Conservation (phyloP, 352 stramenopile genomes). For the Pseudoperonospora humuli region DNA sequence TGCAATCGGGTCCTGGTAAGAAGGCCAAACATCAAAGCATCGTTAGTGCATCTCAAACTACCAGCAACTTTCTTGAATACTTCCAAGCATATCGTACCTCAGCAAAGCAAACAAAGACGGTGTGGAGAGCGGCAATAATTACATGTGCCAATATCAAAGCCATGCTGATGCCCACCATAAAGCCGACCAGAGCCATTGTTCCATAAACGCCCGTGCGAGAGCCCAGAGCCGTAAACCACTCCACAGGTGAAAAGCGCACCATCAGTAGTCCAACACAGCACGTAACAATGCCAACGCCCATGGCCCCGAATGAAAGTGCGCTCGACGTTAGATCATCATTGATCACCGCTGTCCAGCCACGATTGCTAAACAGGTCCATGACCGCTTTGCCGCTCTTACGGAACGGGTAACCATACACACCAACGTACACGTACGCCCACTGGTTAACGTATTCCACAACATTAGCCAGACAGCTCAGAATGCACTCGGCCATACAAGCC, state of each 20-base stretch:
- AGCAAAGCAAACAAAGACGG: constrained; percentile 83
- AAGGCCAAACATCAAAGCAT: constrained; percentile 1
- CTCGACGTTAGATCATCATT: constrained; percentile 84
- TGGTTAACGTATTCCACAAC: constrained; percentile 89
- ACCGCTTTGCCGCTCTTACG: constrained; percentile 79
- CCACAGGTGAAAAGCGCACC: constrained; percentile 49
- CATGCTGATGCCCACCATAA: constrained; percentile 78
- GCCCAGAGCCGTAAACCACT: constrained; percentile 54
- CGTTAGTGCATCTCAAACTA: constrained; percentile 1
- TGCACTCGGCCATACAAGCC: constrained; percentile 80
- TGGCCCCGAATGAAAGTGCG: constrained; percentile 69
- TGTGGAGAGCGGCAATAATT: constrained; percentile 78
- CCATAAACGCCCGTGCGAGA: constrained; percentile 40
- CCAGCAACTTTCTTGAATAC: not conserved
- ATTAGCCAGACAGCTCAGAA: constrained; percentile 74
- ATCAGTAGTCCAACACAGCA: constrained; percentile 58
- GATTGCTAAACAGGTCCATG: constrained; percentile 81
- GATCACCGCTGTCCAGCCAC: constrained; percentile 85
- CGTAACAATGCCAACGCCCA: constrained; percentile 72
- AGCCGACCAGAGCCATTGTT: constrained; percentile 57
- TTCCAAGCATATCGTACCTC: constrained; percentile 35
- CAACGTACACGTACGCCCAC: constrained; percentile 87
- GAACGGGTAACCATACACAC: constrained; percentile 86
- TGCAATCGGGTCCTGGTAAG: constrained; percentile 54
- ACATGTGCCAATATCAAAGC: constrained; percentile 77